Base-by-base conservation (phyloP, 805 yeast species). In the Kodamaea restingae region DNA sequence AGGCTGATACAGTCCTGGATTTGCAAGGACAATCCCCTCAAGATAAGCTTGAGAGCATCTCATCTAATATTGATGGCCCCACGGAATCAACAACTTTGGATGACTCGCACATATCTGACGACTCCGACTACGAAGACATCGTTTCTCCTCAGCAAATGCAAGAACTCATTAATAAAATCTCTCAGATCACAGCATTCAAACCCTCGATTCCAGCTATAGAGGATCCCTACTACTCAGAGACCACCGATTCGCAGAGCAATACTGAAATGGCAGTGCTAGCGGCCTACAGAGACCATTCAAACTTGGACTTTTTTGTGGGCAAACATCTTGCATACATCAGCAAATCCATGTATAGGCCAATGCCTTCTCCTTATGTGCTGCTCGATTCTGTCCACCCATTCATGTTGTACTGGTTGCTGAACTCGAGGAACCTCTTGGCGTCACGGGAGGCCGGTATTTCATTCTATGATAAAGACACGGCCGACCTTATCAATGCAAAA, bases 371-470 rank as follows among this genome's bases (percentile, higher is more conserved):
- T 7, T 82, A 73, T 56, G 54, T 59, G 3, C 72, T 73, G 0
- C 66, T 87, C 34, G 97, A 91, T 59, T 93, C 97, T 0, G 84
- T 93, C n/a, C 88, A 83, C 44, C 80, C 95, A 0, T 93, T 98
- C 98, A 63, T 91, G 52, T 42, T 85, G 1, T 91, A 84, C 56
- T 93, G 98, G 98, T 61, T 82, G 5, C 55, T 75, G 32, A 88
- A 87, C 54, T 69, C 63, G 4, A 48, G 50, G 20, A 28, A 32
- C 8, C 22, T 20, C 8, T 20, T 20, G 22, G 22, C 8, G 22
- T 8, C 8, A 20, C 22, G 7, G 8, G 22, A 20, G 8, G 22
- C 7, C 8, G 8, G 8, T 20, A 8, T 6, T 6, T 20, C 5
- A 6, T 5, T 8, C 22, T 8, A 6, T 20, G 22, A 20, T 20